phyloP scores from a whole-genome alignment of 805 yeast species.

The Candida multigemmis region DNA sequence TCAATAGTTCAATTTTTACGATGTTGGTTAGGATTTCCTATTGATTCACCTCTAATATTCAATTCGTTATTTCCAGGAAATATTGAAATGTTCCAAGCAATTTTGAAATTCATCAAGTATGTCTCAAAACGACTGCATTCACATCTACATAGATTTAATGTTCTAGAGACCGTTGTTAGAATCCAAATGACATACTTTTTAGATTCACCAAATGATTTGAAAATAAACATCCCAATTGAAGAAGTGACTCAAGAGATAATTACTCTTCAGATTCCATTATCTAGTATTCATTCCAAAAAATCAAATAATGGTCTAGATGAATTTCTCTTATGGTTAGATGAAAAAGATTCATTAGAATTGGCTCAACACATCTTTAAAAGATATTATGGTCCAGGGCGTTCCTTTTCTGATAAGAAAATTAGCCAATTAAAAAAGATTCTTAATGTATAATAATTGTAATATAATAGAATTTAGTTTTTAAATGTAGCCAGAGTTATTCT shows the following conservation, averaged over 20 bases:
- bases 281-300: background rate
- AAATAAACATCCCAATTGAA: too few species aligned
- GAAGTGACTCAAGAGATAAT: too few species aligned
- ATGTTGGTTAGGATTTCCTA: slow-evolving; percentile 11
- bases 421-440: slow-evolving; percentile 1
- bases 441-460: background rate
- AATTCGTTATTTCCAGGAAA: slow-evolving; percentile 18
- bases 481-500: background rate
- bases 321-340: slow-evolving; percentile 8
- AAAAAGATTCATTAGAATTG: slow-evolving; percentile 3
- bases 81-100: slow-evolving; percentile 14
- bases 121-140: background rate
- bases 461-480: background rate
- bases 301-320: slow-evolving; percentile 5
- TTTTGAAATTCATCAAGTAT: slow-evolving; percentile 4
- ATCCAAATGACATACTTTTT: too few species aligned
- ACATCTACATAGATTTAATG: too few species aligned
- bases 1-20: slow-evolving; percentile 1
- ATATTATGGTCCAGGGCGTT: slow-evolving; percentile 5
- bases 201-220: too few species aligned
- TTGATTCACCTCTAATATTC: slow-evolving; percentile 9
- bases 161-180: too few species aligned
- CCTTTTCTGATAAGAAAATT: slow-evolving; percentile 1
- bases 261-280: too few species aligned
- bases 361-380: slow-evolving; percentile 6